Evolutionary conservation across 2,329 filamentous ascomycete genomes (phyloP), one percentile per base, ranked within the genome.

Genomic region (Samsoniella hepiali): DNA sequence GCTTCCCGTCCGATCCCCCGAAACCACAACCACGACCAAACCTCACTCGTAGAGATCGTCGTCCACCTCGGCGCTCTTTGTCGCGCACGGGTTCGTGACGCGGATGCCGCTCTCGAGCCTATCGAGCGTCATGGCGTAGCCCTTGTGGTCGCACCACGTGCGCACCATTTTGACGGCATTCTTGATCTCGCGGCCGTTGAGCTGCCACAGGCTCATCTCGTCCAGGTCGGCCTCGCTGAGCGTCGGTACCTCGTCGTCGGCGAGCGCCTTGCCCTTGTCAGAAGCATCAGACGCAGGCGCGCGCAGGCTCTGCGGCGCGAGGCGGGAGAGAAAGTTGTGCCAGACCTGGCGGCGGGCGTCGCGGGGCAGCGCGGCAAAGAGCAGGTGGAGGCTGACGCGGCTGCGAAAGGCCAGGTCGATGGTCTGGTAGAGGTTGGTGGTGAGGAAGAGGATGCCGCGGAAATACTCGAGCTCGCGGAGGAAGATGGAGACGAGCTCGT

Each of bases 401-500:
- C 78, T 80, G 55, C 77, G 74, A 69, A 81, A 79, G 13, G 78
- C 78, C n/a, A 69, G 65, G 69, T 81, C 78, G 51, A 81, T 78
- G 60, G 75, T 78, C 64, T 73, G 68, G 67, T 75, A 75, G 44
- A 79, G 67, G 65, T 80, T 81, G 22, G 77, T 79, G 2, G 77
- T 80, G 58, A 81, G 68, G 68, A 81, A 81, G 63, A 81, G 73
- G 69, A 80, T 77, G 63, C 79, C 78, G 29, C 74, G 71, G 64
- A 74, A 81, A 68, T 80, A 79, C 68, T 80, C 78, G 31, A 81
- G 73, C 72, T 79, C 77, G 27, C 77, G 74, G 29, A 81, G 71
- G 65, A 82, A 81, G 65, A 81, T 80, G 60, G 76, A 78, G 5
- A 81, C 78, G 3, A 84, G 72, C 55, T 78, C 80, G 68, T 84